Percentiles rank a stretch among this genome's conserved stretches.
Evolutionary conservation across 2,329 filamentous ascomycete species (phyloP).

Genomic region (Aspergillus ochraceus): DNA sequence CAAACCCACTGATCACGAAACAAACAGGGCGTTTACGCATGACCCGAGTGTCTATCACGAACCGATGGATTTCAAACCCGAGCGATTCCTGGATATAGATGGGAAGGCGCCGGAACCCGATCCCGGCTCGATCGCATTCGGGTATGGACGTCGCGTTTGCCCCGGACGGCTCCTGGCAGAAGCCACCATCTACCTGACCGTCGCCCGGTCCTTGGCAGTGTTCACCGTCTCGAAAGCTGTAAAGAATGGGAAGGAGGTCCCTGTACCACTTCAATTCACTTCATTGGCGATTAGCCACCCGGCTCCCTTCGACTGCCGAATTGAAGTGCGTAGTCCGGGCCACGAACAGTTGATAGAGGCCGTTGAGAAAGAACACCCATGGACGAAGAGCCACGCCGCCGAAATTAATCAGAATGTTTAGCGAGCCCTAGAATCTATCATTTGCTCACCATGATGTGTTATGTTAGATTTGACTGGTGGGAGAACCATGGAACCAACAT

Average conservation of each 20-base stretch:
- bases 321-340: slow-evolving; percentile 35
- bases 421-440: too few relatives aligned
- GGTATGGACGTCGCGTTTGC: slow-evolving; percentile 44
- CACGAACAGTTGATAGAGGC: slow-evolving; percentile 14
- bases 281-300: slow-evolving; percentile 37
- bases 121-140: slow-evolving; percentile 31
- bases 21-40: slow-evolving; percentile 42
- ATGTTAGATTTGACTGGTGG: too few relatives aligned
- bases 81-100: slow-evolving; percentile 39
- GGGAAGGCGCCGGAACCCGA: slow-evolving; percentile 37
- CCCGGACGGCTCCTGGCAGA: slow-evolving; percentile 44
- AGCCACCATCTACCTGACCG: slow-evolving; percentile 39
- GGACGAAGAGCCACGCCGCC: slow-evolving; percentile 4
- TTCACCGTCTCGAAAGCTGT: slow-evolving; percentile 46
- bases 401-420: too few relatives aligned
- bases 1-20: slow-evolving; percentile 7
- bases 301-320: slow-evolving; percentile 31
- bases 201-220: slow-evolving; percentile 47
- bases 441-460: too few relatives aligned
- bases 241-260: slow-evolving; percentile 26
- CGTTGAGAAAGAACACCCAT: not conserved
- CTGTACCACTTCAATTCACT: slow-evolving; percentile 36
- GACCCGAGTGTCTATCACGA: slow-evolving; percentile 38
- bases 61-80: slow-evolving; percentile 44
- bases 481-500: too few relatives aligned